A percentile compares a stretch with the other conserved stretches of the same genome.
phyloP scores from a whole-genome alignment of 441 rosid genomes.

The Melastoma candidum region DNA sequence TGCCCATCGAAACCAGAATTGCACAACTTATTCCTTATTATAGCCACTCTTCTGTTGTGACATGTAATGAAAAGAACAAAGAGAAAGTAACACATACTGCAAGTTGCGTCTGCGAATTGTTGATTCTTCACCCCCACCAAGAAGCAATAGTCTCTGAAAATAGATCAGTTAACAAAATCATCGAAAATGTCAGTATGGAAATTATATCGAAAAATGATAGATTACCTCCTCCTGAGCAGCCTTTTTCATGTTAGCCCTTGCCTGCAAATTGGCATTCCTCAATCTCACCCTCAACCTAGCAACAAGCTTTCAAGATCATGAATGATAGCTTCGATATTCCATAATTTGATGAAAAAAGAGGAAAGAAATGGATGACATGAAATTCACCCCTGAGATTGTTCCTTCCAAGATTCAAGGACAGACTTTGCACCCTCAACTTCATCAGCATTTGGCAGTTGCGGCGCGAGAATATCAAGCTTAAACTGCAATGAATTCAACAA shows the following conservation, averaged over 20 bases:
- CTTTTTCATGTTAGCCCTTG: conserved; percentile 79
- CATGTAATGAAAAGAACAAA: not conserved
- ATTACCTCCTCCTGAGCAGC: conserved; percentile 73
- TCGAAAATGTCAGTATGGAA: not conserved
- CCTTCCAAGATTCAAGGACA: conserved; percentile 60
- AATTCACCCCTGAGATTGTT: conserved; percentile 36
- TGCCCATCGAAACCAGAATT: no score
- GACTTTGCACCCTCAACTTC: conserved; percentile 51
- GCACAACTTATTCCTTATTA: no score
- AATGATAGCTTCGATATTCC: no score
- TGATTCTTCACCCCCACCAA: conserved; percentile 94
- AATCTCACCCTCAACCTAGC: conserved; percentile 54
- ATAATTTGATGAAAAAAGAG: no score
- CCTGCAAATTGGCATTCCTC: conserved; percentile 88
- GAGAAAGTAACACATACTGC: conserved; percentile 44
- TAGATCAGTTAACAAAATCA: not conserved
- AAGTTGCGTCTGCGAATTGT: conserved; percentile 79
- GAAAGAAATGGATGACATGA: not conserved
- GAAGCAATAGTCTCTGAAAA: conserved; percentile 73
- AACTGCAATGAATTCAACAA: conserved; percentile 64
- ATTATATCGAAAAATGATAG: not conserved
- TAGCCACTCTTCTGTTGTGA: no score
- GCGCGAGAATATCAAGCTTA: conserved; percentile 74
- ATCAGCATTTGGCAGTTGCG: conserved; percentile 65
- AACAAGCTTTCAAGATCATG: not conserved